A percentile compares a stretch with the other conserved stretches of the same genome.
These are phyloP conservation scores for Dillenia suffruticosa DNA, from an alignment of 164 flowering plant genomes.

Conservation along the genomic window DNA sequence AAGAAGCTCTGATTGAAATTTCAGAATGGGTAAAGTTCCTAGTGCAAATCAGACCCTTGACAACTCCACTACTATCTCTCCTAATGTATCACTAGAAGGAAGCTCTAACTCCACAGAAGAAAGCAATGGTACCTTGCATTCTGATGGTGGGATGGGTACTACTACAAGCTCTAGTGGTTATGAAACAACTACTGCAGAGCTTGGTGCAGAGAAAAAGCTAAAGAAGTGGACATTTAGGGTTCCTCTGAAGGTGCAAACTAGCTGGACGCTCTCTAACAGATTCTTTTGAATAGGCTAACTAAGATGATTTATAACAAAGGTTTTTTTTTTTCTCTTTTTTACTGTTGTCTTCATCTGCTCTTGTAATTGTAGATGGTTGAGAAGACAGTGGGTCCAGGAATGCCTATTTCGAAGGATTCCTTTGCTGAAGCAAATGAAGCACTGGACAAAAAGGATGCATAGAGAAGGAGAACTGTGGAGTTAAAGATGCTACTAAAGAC, in stretches of 20 bases:
- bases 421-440: conserved; percentile 64
- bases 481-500: conserved; percentile 85
- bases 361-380: conserved; percentile 53
- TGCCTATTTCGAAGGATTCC: conserved; percentile 63
- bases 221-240: conserved; percentile 87
- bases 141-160: conserved; percentile 29
- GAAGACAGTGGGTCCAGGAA: conserved; percentile 73
- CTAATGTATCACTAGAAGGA: conserved; percentile 48
- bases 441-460: conserved; percentile 81
- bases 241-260: conserved; percentile 67
- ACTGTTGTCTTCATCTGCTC: too few species aligned
- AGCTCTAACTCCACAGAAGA: conserved; percentile 43
- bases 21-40: conserved; percentile 96
- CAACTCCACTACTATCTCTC: conserved; percentile 50
- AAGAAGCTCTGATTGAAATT: conserved; percentile 89
- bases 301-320: too few species aligned
- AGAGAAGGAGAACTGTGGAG: conserved; percentile 92
- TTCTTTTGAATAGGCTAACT: neutral
- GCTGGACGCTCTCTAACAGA: conserved; percentile 3
- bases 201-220: conserved; percentile 72
- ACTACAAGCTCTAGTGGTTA: conserved; percentile 31
- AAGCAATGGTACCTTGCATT: conserved; percentile 25
- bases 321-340: too few species aligned
- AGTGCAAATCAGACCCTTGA: conserved; percentile 68
- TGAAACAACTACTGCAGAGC: conserved; percentile 35